Base-by-base conservation (phyloP, 345 rosid species). In the Populus nigra region DNA sequence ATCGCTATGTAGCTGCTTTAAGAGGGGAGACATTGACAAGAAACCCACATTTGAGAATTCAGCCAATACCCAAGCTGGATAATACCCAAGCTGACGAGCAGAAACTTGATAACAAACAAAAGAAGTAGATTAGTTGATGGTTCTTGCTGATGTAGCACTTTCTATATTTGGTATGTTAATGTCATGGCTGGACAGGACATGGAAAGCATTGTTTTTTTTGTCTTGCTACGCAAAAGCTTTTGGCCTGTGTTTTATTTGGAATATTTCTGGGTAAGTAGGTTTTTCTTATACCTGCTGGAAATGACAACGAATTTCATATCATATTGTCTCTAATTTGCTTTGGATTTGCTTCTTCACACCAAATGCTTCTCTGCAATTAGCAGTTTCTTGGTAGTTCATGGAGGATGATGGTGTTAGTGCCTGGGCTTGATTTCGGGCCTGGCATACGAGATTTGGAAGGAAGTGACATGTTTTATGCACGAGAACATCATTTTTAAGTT, bases 1-100 rank as follows among this genome's bases (percentile, higher is more conserved):
- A 95, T 77, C 88, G 97, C 41, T 95, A 95, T 59, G 92, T 92
- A 12, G 99, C 99, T 77, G 99, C 97, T 53, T 73, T 95, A 49
- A 87, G 80, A 74, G 98, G 99, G 67, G 90, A 95, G 89, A 95
- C 97, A 49, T 85, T 95, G 86, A 91, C 91, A 71, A 88, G 99
- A 88, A 95, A 84, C 27, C 94, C 97, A 59, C 71, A 75, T 25
- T 89, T 82, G 77, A 88, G 95, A 86, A 94, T 92, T 78, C 98
- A 92, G 81, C 90, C 94, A 16, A 73, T 92, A 63, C 87, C 87
- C 16, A 85, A 84, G 73, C 86, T 79, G 45, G 74, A 72, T 59
- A 68, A 75, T 73, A 62, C 81, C 3, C 81, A 78, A 53, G 78
- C 85, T 18, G 77, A 68, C 68, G 84, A 53, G 8, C 78, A 53